Percentiles rank a stretch among this genome's conserved stretches.
These are phyloP conservation scores for Scheffersomyces amazonensis DNA, from an alignment of 805 yeast species.

Conservation along the genomic window DNA sequence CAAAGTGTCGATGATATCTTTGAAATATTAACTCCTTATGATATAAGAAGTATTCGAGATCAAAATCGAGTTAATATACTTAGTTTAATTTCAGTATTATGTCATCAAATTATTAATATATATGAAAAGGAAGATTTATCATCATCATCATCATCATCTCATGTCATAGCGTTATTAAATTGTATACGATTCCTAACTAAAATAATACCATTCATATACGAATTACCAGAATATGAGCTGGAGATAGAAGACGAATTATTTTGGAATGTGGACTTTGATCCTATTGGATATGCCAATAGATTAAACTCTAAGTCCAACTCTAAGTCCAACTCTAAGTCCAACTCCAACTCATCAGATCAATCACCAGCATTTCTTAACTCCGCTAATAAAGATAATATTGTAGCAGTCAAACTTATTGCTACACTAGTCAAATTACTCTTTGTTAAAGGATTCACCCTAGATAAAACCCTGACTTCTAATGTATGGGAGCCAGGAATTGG, in stretches of 20 bases:
- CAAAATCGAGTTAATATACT: slow-evolving; percentile 57
- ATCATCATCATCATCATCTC: slow-evolving; percentile 16
- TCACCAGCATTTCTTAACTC: background rate
- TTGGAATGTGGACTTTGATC: slow-evolving; percentile 13
- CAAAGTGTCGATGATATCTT: slow-evolving; percentile 55
- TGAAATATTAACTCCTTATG: slow-evolving; percentile 52
- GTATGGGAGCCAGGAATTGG: slow-evolving; percentile 88
- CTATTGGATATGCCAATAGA: slow-evolving; percentile 2
- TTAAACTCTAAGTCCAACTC: background rate
- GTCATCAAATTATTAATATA: slow-evolving; percentile 18
- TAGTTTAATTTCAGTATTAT: slow-evolving; percentile 40
- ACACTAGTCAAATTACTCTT: slow-evolving; percentile 48
- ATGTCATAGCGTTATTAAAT: slow-evolving; percentile 45
- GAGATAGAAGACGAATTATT: slow-evolving; percentile 27
- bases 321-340: background rate
- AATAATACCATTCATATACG: slow-evolving; percentile 66
- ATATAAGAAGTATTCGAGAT: slow-evolving; percentile 58
- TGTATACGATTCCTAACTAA: slow-evolving; percentile 65
- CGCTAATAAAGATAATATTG: background rate
- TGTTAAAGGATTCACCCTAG: slow-evolving; percentile 53
- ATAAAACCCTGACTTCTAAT: background rate
- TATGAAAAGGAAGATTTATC: slow-evolving; percentile 7
- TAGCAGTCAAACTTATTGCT: slow-evolving; percentile 9
- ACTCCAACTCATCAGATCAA: background rate
- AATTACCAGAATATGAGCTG: slow-evolving; percentile 31